Base-by-base conservation (phyloP, 1,284 basidiomycete genomes). In the Pseudozyma sp. region DNA sequence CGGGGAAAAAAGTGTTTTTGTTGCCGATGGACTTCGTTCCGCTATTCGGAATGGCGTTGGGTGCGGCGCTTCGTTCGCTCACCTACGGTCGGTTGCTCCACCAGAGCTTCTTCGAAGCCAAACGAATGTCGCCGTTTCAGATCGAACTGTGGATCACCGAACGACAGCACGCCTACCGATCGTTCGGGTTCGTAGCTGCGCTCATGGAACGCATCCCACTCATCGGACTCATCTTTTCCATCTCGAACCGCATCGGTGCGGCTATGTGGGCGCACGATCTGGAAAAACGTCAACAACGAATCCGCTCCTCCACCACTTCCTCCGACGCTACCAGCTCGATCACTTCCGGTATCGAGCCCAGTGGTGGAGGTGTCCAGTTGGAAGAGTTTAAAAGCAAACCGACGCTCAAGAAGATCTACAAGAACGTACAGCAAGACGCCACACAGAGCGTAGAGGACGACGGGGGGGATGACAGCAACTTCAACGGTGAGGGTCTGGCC, bases 191-290 rank as follows among this genome's bases (percentile, higher is more conserved):
- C 30, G 52, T 56, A 1, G 82, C 81, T 4, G 71, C 76, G 4
- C 56, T 82, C 9, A 65, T 82, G 46, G 83, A 84, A 64, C 66
- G 73, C 33, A 61, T 84, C 17, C 83, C 83, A 0, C 45, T 84
- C 9, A 19, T 77, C 11, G 83, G 83, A 29, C 54, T 84, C 10
- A 49, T 78, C 10, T 81, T 84, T 43, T 75, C 67, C 39, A 72
- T 84, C 48, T 79, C 77, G 24, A 84, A 84, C 61, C 78, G 77
- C 4, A 82, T 84, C 58, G 83, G 83, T 7, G 83, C 83, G 1
- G 83, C 82, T 13, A 81, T 81, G 80, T 83, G 81, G 75, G 80
- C 81, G 3, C 81, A 82, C 62, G 83, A 84, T 53, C 63, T 84
- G 13, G 83, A 84, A 53, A 84, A 84, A 55, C 68, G 81, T 5